Evolutionary conservation across 2,329 filamentous ascomycete genomes (phyloP), one percentile per base, ranked within the genome.

Genomic region (Colletotrichum orbiculare): DNA sequence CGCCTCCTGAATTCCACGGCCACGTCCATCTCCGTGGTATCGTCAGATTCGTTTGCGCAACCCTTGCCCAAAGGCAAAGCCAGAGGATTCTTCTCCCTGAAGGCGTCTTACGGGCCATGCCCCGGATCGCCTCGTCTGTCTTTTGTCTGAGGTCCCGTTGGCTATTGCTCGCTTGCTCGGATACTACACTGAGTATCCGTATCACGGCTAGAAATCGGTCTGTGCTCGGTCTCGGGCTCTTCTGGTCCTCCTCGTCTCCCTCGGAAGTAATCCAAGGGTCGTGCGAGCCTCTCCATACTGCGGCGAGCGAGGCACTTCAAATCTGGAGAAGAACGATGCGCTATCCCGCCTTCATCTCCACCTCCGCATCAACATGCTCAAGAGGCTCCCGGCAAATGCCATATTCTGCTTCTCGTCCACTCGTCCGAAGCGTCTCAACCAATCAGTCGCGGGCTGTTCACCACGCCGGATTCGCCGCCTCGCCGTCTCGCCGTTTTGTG

Each of bases 401-500:
- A 50, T n/a, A 12, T n/a, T 42, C 37, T 13, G 17, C 17, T 13
- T 11, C 8, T 49, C 10, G 15, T 33, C 42, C 25, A 55, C 38
- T 49, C 49, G 43, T 47, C 60, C 60, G 43, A 38, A 13, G 12
- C 17, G 9, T n/a, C 6, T 59, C 25, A 13, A 13, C 57, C 45
- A 61, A 49, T 64, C 56, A 42, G 5, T 41, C 34, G 10, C 17
- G 10, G 15, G 12, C 17, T 17, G n/a, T 41, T 41, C 13, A n/a
- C 34, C 25, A n/a, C 61, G 61, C 61, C 41, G 62, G 42, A 50
- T 62, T 62, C 57, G 52, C 62, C 62, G 57, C 50, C 52, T 56
- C 49, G 62, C 41, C 57, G 62, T 65, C 17, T 17, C 17, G 17
- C 17, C 17, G 17, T 17, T 56, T 46, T 46, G 39, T 62, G 50